Evolutionary conservation across 805 yeast species (phyloP).

Genomic region (Starmerella geochares): DNA sequence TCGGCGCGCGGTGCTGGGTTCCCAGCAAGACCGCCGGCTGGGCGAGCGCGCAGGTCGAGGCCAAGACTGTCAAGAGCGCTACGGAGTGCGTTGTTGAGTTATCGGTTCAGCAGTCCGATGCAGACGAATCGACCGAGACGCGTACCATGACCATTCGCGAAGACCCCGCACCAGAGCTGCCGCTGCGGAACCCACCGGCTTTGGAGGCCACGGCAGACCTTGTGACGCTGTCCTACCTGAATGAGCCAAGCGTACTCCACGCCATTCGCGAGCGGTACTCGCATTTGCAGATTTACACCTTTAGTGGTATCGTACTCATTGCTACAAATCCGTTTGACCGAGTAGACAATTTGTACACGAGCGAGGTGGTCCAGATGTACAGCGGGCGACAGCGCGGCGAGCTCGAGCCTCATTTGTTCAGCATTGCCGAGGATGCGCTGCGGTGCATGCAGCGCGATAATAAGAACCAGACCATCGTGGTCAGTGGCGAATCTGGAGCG

Average conservation of each 20-base stretch:
- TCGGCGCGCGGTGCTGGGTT: constrained; percentile 52
- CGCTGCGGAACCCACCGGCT: constrained; percentile 75
- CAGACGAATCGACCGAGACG: constrained; percentile 9
- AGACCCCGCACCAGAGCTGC: constrained; percentile 53
- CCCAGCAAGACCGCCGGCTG: constrained; percentile 67
- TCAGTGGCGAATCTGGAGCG: constrained; percentile 96
- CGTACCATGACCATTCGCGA: constrained; percentile 31
- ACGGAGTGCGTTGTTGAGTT: constrained; percentile 43
- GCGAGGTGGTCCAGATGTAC: constrained; percentile 87
- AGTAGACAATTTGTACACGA: constrained; percentile 81
- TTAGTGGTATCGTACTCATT: constrained; percentile 90
- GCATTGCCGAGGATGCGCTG: constrained; percentile 96
- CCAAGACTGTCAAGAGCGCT: constrained; percentile 38
- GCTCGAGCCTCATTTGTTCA: constrained; percentile 91
- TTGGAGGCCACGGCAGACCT: constrained; percentile 90
- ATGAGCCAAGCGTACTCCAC: constrained; percentile 92
- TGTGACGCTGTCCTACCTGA: constrained; percentile 80
- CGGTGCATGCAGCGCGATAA: constrained; percentile 82
- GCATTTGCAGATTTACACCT: constrained; percentile 85
- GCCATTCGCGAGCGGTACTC: constrained; percentile 84
- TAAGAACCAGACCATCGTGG: constrained; percentile 88
- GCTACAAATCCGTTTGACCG: constrained; percentile 94
- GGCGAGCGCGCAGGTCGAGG: constrained; percentile 50
- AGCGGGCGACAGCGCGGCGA: constrained; percentile 90
- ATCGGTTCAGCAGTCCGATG: constrained; percentile 35